Conservation (phyloP, 208 protist species). For the Acanthamoeba royreba region DNA sequence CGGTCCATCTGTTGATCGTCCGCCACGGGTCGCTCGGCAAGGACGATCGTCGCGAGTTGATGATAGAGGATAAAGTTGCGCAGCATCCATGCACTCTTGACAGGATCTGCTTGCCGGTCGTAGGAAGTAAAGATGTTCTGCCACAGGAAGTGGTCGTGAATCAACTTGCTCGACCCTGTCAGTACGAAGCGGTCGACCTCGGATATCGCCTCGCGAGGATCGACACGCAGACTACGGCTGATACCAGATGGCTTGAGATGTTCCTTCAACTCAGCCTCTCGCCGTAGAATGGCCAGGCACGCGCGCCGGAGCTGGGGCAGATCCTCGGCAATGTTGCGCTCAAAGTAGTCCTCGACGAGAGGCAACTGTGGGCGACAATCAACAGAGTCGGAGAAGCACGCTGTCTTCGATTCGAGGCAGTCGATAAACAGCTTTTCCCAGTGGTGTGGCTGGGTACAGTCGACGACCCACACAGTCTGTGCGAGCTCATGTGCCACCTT, state of each 20-base stretch:
- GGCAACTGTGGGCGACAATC: slow-evolving; percentile 98
- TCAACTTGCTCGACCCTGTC: too few relatives aligned
- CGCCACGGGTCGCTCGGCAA: too few relatives aligned
- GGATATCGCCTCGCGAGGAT: slow-evolving; percentile 98
- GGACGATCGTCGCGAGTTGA: too few relatives aligned
- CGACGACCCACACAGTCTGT: slow-evolving; percentile 81
- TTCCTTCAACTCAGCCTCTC: slow-evolving; percentile 98
- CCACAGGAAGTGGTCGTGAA: slow-evolving; percentile 99
- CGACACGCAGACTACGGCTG: slow-evolving; percentile 48
- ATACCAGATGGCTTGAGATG: slow-evolving; percentile 99
- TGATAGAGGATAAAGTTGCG: slow-evolving; percentile 97
- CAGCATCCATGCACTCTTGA: slow-evolving; percentile 97
- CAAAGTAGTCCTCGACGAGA: slow-evolving; percentile 95
- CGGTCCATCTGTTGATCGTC: too few relatives aligned
- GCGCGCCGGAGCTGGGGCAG: slow-evolving; percentile 93
- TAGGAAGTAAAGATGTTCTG: slow-evolving; percentile 99
- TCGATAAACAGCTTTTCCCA: slow-evolving; percentile 93
- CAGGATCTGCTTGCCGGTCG: slow-evolving; percentile 89
- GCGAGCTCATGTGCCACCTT: slow-evolving; percentile 98
- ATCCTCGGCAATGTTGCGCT: slow-evolving; percentile 88
- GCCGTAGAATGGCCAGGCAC: slow-evolving; percentile 95
- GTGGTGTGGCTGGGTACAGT: slow-evolving; percentile 93
- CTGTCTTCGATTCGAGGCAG: slow-evolving; percentile 88
- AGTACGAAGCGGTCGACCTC: slow-evolving; percentile 98
- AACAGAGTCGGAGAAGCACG: slow-evolving; percentile 75